A percentile compares a stretch with the other conserved stretches of the same genome.
Conservation (phyloP, 257 asterid species). For the Primulina huaijiensis region DNA sequence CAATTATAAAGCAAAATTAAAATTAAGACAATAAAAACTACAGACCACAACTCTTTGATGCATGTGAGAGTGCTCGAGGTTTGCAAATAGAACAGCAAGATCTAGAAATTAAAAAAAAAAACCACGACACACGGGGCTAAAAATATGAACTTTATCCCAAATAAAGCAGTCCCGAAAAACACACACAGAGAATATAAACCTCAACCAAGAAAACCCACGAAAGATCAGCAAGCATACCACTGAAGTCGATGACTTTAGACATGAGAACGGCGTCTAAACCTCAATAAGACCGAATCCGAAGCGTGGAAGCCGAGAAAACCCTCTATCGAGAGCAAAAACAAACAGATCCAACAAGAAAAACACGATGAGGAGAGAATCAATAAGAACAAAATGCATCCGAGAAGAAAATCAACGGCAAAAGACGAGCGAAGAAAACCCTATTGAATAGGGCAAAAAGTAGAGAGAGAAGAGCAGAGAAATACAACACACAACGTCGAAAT, state of each 20-base stretch:
- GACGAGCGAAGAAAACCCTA: conserved; percentile 53
- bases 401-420: conserved; percentile 27
- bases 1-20: background rate
- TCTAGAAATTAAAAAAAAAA: background rate
- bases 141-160: conserved; percentile 27
- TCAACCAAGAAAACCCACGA: conserved; percentile 19
- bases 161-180: background rate
- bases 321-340: conserved; percentile 58
- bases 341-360: conserved; percentile 40
- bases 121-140: background rate
- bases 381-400: conserved; percentile 55
- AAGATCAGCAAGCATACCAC: conserved; percentile 51
- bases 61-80: background rate
- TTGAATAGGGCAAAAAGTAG: conserved; percentile 69
- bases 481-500: background rate
- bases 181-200: background rate
- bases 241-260: conserved; percentile 74
- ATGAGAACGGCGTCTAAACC: conserved; percentile 40
- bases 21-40: background rate
- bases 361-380: conserved; percentile 35
- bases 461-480: conserved; percentile 15
- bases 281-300: conserved; percentile 35
- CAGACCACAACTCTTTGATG: background rate
- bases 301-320: conserved; percentile 43
- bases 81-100: conserved; percentile 6